phyloP scores from a whole-genome alignment of 2,329 filamentous ascomycete species.

The Chrysosporium queenslandicum region DNA sequence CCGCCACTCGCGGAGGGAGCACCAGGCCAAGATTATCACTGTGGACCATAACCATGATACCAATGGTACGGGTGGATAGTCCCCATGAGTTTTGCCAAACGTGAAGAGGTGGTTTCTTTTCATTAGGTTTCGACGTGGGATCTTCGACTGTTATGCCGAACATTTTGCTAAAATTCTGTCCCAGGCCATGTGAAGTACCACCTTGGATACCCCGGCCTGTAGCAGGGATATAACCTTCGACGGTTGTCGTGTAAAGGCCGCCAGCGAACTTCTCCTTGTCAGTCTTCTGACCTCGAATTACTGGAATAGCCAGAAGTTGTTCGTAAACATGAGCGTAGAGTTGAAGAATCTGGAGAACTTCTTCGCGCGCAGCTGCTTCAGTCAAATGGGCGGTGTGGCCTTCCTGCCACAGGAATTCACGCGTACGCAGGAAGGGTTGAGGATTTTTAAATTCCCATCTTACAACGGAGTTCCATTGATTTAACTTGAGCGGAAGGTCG shows the following conservation, averaged over 20 bases:
- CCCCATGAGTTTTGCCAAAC: conserved; percentile 99
- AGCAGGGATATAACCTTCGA: conserved; percentile 91
- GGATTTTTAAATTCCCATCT: conserved; percentile 96
- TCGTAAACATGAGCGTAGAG: conserved; percentile 88
- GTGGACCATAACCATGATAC: conserved; percentile 98
- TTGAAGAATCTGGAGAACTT: conserved; percentile 88
- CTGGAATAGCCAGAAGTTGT: conserved; percentile 84
- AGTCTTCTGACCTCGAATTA: conserved; percentile 88
- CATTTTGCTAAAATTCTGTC: conserved; percentile 99
- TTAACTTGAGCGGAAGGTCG: conserved; percentile 84
- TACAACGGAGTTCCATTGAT: conserved; percentile 95
- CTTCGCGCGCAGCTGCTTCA: conserved; percentile 66
- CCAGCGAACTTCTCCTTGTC: conserved; percentile 98
- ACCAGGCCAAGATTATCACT: conserved; percentile 92
- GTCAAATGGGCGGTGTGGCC: conserved; percentile 88
- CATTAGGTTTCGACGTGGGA: conserved; percentile 57
- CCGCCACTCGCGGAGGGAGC: conserved; percentile 79
- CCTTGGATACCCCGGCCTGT: conserved; percentile 96
- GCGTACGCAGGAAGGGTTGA: conserved; percentile 72
- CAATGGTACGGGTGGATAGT: conserved; percentile 90
- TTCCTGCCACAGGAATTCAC: conserved; percentile 98
- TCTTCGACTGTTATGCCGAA: conserved; percentile 97
- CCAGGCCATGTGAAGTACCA: conserved; percentile 84
- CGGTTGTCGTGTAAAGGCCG: conserved; percentile 90
- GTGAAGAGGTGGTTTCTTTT: conserved; percentile 68